A percentile compares a stretch with the other conserved stretches of the same genome.
Conservation (phyloP, 257 asterid genomes). For the Przewalskia tangutica region DNA sequence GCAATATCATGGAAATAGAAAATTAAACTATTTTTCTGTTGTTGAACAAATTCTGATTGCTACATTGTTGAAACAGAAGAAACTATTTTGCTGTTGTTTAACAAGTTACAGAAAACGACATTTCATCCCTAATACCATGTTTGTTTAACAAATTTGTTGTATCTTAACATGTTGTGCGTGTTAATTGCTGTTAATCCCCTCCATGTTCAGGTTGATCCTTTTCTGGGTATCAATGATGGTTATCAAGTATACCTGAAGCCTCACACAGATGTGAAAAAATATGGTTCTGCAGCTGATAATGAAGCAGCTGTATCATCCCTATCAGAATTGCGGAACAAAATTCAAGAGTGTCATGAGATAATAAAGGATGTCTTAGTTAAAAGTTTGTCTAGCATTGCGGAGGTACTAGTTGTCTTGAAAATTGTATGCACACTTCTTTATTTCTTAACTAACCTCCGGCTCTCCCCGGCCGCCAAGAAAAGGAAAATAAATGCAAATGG, state of each 20-base stretch:
- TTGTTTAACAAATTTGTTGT: not conserved
- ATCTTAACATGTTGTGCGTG: not conserved
- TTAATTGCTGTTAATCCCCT: not conserved
- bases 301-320: slow-evolving; percentile 59
- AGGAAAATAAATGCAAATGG: not conserved
- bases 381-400: slow-evolving; percentile 44
- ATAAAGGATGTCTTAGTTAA: slow-evolving; percentile 39
- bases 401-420: slow-evolving; percentile 31
- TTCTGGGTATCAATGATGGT: slow-evolving; percentile 70
- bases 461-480: not conserved
- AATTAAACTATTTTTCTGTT: not conserved
- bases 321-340: slow-evolving; percentile 38
- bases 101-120: not conserved
- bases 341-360: slow-evolving; percentile 39
- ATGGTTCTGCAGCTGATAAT: slow-evolving; percentile 55
- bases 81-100: not conserved
- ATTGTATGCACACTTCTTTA: not conserved
- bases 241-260: slow-evolving; percentile 69
- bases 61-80: not conserved
- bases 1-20: slow-evolving; percentile 9
- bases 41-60: too few relatives aligned
- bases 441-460: not conserved
- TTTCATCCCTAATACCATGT: not conserved
- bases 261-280: slow-evolving; percentile 39
- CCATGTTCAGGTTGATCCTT: slow-evolving; percentile 63